phyloP scores from a whole-genome alignment of 2,329 filamentous ascomycete species.

The Cercospora zeae-maydis region DNA sequence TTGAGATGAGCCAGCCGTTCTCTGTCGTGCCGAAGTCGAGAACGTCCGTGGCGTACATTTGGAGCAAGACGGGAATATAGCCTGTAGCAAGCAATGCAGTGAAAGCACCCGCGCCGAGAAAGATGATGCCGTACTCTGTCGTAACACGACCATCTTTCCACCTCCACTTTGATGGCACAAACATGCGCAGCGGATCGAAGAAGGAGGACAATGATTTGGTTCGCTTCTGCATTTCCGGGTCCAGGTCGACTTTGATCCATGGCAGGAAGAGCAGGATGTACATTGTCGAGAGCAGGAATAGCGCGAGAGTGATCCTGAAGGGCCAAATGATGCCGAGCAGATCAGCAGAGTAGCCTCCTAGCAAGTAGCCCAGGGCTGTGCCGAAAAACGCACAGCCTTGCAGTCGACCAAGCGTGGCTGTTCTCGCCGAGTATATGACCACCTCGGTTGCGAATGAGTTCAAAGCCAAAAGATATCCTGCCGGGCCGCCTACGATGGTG shows the following conservation, averaged over 20 bases:
- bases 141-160: slow-evolving; percentile 50
- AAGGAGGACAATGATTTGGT: slow-evolving; percentile 50
- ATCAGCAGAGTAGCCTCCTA: slow-evolving; percentile 64
- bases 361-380: slow-evolving; percentile 60
- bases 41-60: slow-evolving; percentile 48
- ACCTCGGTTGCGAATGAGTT: slow-evolving; percentile 67
- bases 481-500: slow-evolving; percentile 64
- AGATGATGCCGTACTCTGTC: slow-evolving; percentile 60
- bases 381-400: slow-evolving; percentile 67
- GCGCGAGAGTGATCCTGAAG: slow-evolving; percentile 60
- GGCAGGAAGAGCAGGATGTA: slow-evolving; percentile 46
- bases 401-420: slow-evolving; percentile 61
- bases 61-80: slow-evolving; percentile 59
- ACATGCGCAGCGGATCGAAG: slow-evolving; percentile 61
- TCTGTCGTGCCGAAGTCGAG: slow-evolving; percentile 46
- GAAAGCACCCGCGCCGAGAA: slow-evolving; percentile 64
- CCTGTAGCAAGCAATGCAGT: slow-evolving; percentile 66
- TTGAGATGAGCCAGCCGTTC: slow-evolving; percentile 46
- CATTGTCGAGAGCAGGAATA: slow-evolving; percentile 48
- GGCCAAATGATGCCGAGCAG: slow-evolving; percentile 60
- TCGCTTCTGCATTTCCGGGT: slow-evolving; percentile 28
- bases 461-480: slow-evolving; percentile 64
- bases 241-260: slow-evolving; percentile 47
- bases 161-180: slow-evolving; percentile 56
- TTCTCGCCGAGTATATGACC: slow-evolving; percentile 57